Percentiles rank a stretch among this genome's conserved stretches.
Conservation (phyloP, 208 protist genomes). For the Tritrichomonas musculus region DNA sequence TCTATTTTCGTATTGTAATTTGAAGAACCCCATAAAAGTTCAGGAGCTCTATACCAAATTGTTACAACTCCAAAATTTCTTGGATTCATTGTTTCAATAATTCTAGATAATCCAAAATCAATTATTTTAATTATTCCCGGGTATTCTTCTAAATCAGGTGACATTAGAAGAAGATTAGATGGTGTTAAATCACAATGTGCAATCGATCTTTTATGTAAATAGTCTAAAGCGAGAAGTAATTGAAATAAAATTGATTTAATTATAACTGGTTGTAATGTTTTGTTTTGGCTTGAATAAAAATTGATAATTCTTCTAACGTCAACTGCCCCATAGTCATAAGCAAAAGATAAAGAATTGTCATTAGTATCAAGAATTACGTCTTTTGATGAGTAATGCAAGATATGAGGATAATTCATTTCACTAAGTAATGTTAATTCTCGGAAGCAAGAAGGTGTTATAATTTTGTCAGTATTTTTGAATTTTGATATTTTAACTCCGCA, state of each 20-base stretch:
- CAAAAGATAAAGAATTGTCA: background rate
- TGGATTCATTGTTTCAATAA: background rate
- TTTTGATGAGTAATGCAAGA: background rate
- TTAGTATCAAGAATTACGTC: background rate
- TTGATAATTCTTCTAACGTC: background rate
- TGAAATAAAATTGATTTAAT: conserved; percentile 22
- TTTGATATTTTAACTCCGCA: background rate
- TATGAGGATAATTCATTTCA: conserved; percentile 5
- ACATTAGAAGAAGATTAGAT: background rate
- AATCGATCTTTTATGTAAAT: background rate
- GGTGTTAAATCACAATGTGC: background rate
- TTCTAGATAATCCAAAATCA: background rate
- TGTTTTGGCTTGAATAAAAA: background rate
- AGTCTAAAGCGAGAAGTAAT: background rate
- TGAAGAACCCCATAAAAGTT: background rate
- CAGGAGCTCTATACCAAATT: conserved; percentile 3
- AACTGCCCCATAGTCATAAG: background rate
- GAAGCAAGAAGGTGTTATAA: background rate
- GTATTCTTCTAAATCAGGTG: background rate
- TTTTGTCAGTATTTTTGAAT: background rate
- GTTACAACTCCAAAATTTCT: background rate
- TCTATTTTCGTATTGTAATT: background rate
- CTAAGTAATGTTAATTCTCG: background rate
- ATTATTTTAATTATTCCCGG: background rate
- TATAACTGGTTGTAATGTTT: background rate